A percentile compares a stretch with the other conserved stretches of the same genome.
phyloP scores from a whole-genome alignment of 2,329 filamentous ascomycete species.

The Aspergillus thermomutatus region DNA sequence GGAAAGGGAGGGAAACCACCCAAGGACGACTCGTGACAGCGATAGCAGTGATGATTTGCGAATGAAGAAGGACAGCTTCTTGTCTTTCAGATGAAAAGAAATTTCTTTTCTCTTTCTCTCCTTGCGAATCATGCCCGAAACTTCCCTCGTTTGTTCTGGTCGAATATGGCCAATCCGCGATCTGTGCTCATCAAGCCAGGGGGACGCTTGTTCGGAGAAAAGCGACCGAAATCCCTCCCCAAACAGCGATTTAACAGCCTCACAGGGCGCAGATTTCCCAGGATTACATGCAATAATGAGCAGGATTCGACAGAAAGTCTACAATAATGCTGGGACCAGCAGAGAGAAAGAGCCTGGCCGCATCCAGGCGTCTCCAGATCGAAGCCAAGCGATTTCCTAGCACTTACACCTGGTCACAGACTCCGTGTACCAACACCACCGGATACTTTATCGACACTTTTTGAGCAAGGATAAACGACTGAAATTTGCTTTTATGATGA shows the following conservation, averaged over 20 bases:
- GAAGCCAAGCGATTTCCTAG: neutral
- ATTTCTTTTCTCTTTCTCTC: neutral
- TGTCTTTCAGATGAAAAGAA: neutral
- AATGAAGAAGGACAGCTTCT: neutral
- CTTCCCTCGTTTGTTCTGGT: neutral
- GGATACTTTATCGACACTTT: neutral
- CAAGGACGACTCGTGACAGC: neutral
- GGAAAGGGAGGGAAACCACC: conserved; percentile 14
- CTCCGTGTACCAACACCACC: too few species aligned
- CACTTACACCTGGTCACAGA: too few species aligned
- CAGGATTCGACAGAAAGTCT: neutral
- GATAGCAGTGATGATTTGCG: neutral
- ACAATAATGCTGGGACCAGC: neutral
- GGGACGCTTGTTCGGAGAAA: neutral
- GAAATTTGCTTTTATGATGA: neutral
- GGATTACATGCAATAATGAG: conserved; percentile 6
- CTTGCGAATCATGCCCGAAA: neutral
- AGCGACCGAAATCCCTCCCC: neutral
- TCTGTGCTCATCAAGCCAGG: neutral
- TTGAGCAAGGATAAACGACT: neutral
- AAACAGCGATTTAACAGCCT: neutral
- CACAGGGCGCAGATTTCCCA: neutral
- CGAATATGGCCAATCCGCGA: neutral
- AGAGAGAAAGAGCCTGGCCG: conserved; percentile 5
- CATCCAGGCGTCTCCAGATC: conserved; percentile 4